phyloP scores from a whole-genome alignment of 2,329 filamentous ascomycete genomes.

The Septoria linicola region DNA sequence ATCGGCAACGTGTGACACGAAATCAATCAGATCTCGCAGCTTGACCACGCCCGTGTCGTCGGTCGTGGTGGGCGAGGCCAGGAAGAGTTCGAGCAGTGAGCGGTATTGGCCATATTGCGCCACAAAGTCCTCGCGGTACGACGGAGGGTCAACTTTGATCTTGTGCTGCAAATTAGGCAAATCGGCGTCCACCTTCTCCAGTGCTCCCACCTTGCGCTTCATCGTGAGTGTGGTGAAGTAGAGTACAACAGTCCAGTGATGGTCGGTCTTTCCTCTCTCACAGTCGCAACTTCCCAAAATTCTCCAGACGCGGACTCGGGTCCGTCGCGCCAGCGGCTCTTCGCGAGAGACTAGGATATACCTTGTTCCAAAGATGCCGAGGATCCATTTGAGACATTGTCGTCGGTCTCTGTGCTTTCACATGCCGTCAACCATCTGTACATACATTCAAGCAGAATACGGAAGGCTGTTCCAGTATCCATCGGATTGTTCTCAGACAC shows the following conservation, averaged over 20 bases:
- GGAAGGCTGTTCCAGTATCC: too few species aligned
- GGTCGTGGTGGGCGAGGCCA: conserved; percentile 75
- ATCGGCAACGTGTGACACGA: conserved; percentile 89
- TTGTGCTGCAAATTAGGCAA: conserved; percentile 89
- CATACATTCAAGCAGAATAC: too few species aligned
- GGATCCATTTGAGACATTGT: too few species aligned
- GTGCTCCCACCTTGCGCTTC: conserved; percentile 84
- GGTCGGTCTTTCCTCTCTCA: neutral
- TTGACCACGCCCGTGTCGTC: conserved; percentile 77
- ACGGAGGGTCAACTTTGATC: conserved; percentile 82
- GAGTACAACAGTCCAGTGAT: neutral
- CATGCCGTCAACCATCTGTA: too few species aligned
- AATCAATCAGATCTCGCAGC: conserved; percentile 87
- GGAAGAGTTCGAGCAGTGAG: conserved; percentile 85
- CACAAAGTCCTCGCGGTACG: conserved; percentile 85
- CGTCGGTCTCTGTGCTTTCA: too few species aligned
- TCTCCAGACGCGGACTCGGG: too few species aligned
- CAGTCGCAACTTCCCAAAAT: conserved; percentile 4
- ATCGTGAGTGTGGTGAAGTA: conserved; percentile 54
- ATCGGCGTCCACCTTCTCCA: conserved; percentile 94
- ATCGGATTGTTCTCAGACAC: too few species aligned
- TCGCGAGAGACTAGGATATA: neutral
- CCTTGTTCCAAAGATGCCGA: neutral
- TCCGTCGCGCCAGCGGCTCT: neutral
- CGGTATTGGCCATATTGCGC: conserved; percentile 91